Base-by-base conservation (phyloP, 108 stramenopile genomes). In the Seminavis robusta region DNA sequence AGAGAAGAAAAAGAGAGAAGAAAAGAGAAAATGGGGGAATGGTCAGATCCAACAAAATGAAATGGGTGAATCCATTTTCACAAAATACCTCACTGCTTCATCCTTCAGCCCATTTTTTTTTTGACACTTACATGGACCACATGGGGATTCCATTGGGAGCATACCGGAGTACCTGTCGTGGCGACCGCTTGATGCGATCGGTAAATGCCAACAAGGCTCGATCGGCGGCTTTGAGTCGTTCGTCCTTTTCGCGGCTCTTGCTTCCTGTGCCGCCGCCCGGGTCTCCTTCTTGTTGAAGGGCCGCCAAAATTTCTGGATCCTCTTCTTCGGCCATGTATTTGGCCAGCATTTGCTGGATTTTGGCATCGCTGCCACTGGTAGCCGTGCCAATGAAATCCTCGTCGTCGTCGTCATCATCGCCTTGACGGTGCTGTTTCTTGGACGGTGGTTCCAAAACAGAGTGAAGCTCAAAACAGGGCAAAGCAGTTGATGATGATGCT, bases 251-350 rank as follows among this genome's bases (percentile, higher is more conserved):
- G 21, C 56, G 70, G n/a, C 63, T 59, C 6, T 36, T 61, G n/a
- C 58, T 47, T 6, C 57, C 53, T 10, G 47, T 54, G 24, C 25
- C 47, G 16, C 55, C 47, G 33, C 47, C 62, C n/a, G 32, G 0
- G 3, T 55, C 57, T 39, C 37, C 1, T 66, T 29, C n/a, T 16
- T 80, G 78, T 21, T 67, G 63, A 1, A 93, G 48, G 9, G 69
- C 81, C 4, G 74, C 58, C 17, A 93, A 41, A 47, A 93, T 87
- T 1, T 79, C 83, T 46, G 70, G 68, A 58, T 93, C 91, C 34
- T 93, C 91, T 62, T 93, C 91, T 64, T 83, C 80, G n/a, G 67
- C 81, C 66, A 93, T 68, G 52, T 93, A 93, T 46, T 72, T 54
- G 26, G 80, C 79, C 6, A 93, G 42, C 85, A 93, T 83, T 50